Percentiles rank a stretch among this genome's conserved stretches.
These are phyloP conservation scores for Paulownia fortunei DNA, from an alignment of 257 asterid genomes.

Conservation along the genomic window DNA sequence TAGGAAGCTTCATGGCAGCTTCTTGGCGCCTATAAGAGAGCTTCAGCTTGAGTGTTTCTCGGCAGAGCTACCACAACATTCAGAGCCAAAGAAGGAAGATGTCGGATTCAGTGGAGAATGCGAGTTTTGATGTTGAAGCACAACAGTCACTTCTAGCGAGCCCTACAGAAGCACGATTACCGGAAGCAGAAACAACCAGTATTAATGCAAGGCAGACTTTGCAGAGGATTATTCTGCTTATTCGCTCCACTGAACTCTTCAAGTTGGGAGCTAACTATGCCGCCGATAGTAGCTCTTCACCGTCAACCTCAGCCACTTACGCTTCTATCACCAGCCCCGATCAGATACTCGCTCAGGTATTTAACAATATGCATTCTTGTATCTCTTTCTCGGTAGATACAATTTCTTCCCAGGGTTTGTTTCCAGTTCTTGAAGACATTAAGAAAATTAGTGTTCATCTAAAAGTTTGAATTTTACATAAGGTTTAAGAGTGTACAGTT, in stretches of 20 bases:
- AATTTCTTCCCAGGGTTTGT: too few relatives aligned
- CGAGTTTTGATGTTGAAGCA: conserved; percentile 32
- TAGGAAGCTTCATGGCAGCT: too few relatives aligned
- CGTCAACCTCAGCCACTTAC: background rate
- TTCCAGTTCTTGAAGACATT: too few relatives aligned
- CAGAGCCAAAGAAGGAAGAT: background rate
- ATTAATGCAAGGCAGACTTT: background rate
- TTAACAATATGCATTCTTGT: too few relatives aligned
- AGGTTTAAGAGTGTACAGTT: background rate
- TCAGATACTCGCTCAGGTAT: background rate
- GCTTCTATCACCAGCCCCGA: background rate
- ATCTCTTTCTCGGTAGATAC: too few relatives aligned
- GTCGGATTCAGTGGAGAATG: conserved; percentile 23
- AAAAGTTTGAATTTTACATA: too few relatives aligned
- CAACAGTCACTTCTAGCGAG: conserved; percentile 31
- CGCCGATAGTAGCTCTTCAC: background rate
- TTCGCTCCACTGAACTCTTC: conserved; percentile 24
- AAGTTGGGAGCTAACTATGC: background rate
- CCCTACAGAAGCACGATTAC: background rate
- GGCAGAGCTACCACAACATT: too few relatives aligned
- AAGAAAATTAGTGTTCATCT: too few relatives aligned
- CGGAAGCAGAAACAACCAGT: background rate
- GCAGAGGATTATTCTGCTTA: background rate
- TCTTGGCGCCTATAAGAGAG: too few relatives aligned
- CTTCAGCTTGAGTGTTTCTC: too few relatives aligned